Base-by-base conservation (phyloP, 495 filamentous ascomycete genomes). In the Aspergillus sclerotioniger region DNA sequence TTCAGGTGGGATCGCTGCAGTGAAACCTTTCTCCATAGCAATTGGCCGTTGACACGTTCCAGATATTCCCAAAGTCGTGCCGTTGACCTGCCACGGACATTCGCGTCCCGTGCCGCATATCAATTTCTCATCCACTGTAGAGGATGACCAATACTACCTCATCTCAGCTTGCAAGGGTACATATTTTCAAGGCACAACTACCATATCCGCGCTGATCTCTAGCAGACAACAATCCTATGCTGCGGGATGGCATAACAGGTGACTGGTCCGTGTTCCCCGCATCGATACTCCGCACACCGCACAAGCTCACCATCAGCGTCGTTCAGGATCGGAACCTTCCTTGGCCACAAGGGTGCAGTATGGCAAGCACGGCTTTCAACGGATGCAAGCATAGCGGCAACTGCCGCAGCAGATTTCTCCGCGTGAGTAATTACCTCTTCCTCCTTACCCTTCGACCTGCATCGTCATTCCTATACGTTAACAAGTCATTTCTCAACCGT, bases 141-240 rank as follows among this genome's bases (percentile, higher is more conserved):
- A 92, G 65, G 88, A 93, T 49, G 88, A 92, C 50, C 84, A 88
- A 60, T 98, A 96, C 72, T 97, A 96, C 68, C 74, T 98, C 61
- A 92, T 98, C 53, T 96, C 93, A n/a, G 91, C 93, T 54, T 98
- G 95, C 82, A 98, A 98, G 83, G 91, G 92, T 95, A 73, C 56
- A 68, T 54, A 16, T 17, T 9, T 16, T 12, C 8, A 12, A 19
- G 7, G 3, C 8, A 33, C 5, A 9, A 28, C 28, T n/a, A 44
- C 6, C 16, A 13, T 50, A 55, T 15, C 29, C n/a, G 49, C 50
- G 41, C 49, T 59, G 33, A 64, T 16, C 25, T 29, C 39, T 21
- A 0, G 9, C 66, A 92, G 94, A 98, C 74, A 91, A 91, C 65
- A 97, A 97, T 71, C 94, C 94, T 33, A 98, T 98, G 93, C 89